Percentiles rank a stretch among this genome's conserved stretches.
These are phyloP conservation scores for Trichoderma virens DNA, from an alignment of 495 filamentous ascomycete species.

Conservation along the genomic window DNA sequence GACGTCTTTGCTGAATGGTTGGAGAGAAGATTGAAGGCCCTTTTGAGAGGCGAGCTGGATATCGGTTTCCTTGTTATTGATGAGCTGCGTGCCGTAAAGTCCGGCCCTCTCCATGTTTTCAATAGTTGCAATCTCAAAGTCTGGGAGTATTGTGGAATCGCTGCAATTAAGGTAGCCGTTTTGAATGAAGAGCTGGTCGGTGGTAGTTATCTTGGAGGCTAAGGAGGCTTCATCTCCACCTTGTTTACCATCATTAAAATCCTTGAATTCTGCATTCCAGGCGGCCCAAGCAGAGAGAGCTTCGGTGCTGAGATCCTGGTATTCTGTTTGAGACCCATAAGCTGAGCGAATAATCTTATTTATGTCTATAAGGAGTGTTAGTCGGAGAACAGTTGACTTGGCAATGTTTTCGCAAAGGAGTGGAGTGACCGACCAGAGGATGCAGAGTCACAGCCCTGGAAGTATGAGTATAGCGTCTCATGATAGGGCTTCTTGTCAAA, in stretches of 20 bases:
- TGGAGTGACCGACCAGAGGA: conserved; percentile 20
- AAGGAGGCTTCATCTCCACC: background rate
- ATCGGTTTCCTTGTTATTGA: conserved; percentile 21
- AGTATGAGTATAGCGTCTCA: conserved; percentile 24
- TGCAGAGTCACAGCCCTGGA: conserved; percentile 26
- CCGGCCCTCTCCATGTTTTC: background rate
- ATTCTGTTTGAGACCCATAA: conserved; percentile 32
- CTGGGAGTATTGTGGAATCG: background rate
- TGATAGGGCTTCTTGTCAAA: conserved; percentile 36
- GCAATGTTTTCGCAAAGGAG: no score
- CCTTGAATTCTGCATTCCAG: conserved; percentile 34
- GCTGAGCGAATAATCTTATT: conserved; percentile 40
- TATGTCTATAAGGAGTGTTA: conserved; percentile 23
- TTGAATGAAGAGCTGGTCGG: conserved; percentile 14
- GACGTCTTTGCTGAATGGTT: conserved; percentile 15
- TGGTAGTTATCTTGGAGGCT: background rate
- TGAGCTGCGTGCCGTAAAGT: conserved; percentile 18
- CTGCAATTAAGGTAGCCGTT: background rate
- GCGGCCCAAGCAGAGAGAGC: conserved; percentile 29
- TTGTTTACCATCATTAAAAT: background rate
- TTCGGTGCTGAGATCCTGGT: conserved; percentile 36
- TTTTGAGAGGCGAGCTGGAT: conserved; percentile 25
- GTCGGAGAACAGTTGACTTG: background rate
- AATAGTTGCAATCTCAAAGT: background rate
- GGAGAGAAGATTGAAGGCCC: background rate